These are phyloP conservation scores for Candida nanaspora DNA, from an alignment of 805 yeast genomes.

Conservation along the genomic window DNA sequence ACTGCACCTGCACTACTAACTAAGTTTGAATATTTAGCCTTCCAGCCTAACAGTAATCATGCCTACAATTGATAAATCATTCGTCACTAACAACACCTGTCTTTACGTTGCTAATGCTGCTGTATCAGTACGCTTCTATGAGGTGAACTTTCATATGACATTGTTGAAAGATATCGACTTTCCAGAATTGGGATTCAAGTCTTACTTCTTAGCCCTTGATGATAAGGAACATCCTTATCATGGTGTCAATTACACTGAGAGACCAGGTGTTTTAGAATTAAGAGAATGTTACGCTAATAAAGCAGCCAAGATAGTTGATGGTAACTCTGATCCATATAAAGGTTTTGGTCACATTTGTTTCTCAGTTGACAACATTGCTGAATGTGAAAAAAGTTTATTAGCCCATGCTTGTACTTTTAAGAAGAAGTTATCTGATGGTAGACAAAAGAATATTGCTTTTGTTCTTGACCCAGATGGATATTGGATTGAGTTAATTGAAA, in stretches of 20 bases:
- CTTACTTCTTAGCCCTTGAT: conserved; percentile 63
- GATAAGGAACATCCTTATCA: conserved; percentile 31
- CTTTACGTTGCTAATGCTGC: conserved; percentile 79
- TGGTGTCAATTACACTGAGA: conserved; percentile 30
- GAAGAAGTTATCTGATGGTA: conserved; percentile 81
- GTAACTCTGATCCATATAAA: conserved; percentile 76
- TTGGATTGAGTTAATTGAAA: conserved; percentile 87
- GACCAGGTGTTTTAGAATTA: conserved; percentile 73
- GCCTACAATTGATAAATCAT: conserved; percentile 23
- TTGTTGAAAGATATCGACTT: conserved; percentile 44
- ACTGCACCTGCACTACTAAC: too few species aligned
- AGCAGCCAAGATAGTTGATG: conserved; percentile 61
- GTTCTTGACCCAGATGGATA: conserved; percentile 94
- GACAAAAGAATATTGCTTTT: conserved; percentile 90
- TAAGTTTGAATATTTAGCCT: too few species aligned
- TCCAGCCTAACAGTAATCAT: neutral
- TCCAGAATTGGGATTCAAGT: conserved; percentile 50
- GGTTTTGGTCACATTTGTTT: conserved; percentile 95
- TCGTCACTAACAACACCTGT: conserved; percentile 60
- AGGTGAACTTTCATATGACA: conserved; percentile 66
- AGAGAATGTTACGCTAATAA: conserved; percentile 69
- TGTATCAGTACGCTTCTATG: conserved; percentile 65
- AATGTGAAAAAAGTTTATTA: conserved; percentile 51
- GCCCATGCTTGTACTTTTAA: conserved; percentile 64
- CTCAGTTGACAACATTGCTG: conserved; percentile 72